phyloP scores from a whole-genome alignment of 352 stramenopile genomes.

The Stephanocyclus meneghinianus region DNA sequence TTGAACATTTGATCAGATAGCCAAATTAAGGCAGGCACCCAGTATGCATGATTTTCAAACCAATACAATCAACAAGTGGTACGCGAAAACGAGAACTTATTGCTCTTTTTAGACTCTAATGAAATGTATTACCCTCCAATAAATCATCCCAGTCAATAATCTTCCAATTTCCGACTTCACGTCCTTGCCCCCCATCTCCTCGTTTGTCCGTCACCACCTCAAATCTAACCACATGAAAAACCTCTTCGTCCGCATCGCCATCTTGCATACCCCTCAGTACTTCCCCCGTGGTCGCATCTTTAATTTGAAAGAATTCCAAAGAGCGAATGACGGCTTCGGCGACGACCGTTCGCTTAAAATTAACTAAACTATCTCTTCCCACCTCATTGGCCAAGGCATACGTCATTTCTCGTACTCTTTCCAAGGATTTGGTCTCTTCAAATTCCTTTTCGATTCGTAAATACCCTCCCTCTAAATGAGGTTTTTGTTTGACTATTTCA shows the following conservation, averaged over 20 bases:
- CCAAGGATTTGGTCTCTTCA: conserved; percentile 23
- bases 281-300: conserved; percentile 16
- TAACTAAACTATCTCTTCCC: neutral
- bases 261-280: conserved; percentile 47
- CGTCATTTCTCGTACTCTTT: conserved; percentile 36
- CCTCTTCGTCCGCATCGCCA: conserved; percentile 30
- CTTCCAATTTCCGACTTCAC: conserved; percentile 48
- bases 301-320: conserved; percentile 53
- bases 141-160: conserved; percentile 61
- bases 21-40: no score
- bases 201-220: conserved; percentile 40
- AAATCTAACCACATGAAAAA: conserved; percentile 54
- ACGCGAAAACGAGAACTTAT: no score
- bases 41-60: no score
- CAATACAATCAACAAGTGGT: no score
- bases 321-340: conserved; percentile 39
- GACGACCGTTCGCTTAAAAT: conserved; percentile 35
- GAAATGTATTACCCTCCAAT: conserved; percentile 54
- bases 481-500: conserved; percentile 48
- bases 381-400: conserved; percentile 27
- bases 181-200: conserved; percentile 10
- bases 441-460: conserved; percentile 35
- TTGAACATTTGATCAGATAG: no score
- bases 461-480: conserved; percentile 46
- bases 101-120: conserved; percentile 19